Evolutionary conservation across 768 basidiomycete genomes (phyloP).

Genomic region (Podaxis sp.): DNA sequence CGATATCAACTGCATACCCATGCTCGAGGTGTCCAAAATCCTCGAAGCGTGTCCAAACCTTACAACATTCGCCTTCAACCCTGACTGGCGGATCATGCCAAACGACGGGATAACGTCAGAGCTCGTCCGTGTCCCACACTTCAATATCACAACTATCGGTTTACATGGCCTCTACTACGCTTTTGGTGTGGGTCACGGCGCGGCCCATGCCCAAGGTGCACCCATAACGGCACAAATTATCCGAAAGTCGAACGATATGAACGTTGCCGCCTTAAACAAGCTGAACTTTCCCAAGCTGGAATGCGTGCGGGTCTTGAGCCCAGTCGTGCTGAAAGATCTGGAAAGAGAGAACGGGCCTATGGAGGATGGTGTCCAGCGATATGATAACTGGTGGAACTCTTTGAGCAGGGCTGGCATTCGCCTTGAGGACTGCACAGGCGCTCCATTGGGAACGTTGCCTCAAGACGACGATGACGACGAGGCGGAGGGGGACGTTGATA

Average conservation of each 20-base stretch:
- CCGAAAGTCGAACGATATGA: conserved; percentile 64
- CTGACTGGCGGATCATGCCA: conserved; percentile 62
- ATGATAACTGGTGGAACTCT: conserved; percentile 69
- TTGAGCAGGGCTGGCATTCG: conserved; percentile 50
- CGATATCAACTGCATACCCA: conserved; percentile 60
- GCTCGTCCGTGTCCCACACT: conserved; percentile 54
- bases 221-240: conserved; percentile 44
- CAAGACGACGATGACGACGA: conserved; percentile 31
- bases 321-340: conserved; percentile 54
- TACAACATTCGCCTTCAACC: conserved; percentile 67
- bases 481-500: conserved; percentile 30
- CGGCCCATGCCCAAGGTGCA: conserved; percentile 38
- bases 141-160: conserved; percentile 59
- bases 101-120: conserved; percentile 33
- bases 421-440: conserved; percentile 78
- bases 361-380: conserved; percentile 49
- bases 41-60: conserved; percentile 67
- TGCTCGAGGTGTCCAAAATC: conserved; percentile 56
- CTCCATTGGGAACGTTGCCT: conserved; percentile 52
- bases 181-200: conserved; percentile 63
- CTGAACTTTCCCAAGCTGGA: conserved; percentile 61
- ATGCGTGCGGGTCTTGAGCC: conserved; percentile 58
- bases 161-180: conserved; percentile 69
- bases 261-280: conserved; percentile 53
- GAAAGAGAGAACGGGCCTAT: conserved; percentile 53